A percentile compares a stretch with the other conserved stretches of the same genome.
Conservation (phyloP, 2,329 filamentous ascomycete genomes). For the Trichocomaceae sp. region DNA sequence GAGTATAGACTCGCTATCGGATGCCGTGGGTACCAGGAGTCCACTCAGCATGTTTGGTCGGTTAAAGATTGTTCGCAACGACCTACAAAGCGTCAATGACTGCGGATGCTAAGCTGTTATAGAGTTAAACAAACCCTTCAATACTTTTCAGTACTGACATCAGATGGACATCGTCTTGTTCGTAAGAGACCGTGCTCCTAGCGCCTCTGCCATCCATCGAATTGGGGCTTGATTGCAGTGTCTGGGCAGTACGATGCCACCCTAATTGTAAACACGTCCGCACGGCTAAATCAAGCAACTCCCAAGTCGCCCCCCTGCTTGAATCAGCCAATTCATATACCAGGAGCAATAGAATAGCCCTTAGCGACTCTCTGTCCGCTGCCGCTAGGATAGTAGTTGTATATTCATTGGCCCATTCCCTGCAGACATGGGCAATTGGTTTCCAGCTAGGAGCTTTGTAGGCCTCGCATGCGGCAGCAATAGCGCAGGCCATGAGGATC, state of each 20-base stretch:
- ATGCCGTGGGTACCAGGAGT: background rate
- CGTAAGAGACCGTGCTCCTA: background rate
- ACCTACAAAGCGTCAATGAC: too few species aligned
- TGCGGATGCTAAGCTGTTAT: too few species aligned
- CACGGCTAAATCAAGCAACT: background rate
- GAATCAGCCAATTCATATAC: background rate
- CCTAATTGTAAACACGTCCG: background rate
- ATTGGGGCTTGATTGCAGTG: background rate
- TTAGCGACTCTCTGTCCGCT: background rate
- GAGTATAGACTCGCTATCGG: background rate
- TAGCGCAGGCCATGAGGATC: background rate
- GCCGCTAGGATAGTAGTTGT: background rate
- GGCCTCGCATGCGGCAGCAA: background rate
- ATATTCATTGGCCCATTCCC: background rate
- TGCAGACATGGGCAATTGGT: background rate
- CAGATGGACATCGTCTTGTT: background rate
- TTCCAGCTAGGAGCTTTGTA: background rate
- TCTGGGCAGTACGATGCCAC: background rate
- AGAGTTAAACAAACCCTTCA: too few species aligned
- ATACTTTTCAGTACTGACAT: background rate
- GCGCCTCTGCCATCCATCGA: background rate
- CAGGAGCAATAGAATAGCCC: background rate
- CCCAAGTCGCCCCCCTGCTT: background rate
- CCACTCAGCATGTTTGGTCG: background rate
- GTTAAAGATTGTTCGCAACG: background rate